Evolutionary conservation across 495 filamentous ascomycete genomes (phyloP), one percentile per base, ranked within the genome.

Genomic region (Tuber brumale): DNA sequence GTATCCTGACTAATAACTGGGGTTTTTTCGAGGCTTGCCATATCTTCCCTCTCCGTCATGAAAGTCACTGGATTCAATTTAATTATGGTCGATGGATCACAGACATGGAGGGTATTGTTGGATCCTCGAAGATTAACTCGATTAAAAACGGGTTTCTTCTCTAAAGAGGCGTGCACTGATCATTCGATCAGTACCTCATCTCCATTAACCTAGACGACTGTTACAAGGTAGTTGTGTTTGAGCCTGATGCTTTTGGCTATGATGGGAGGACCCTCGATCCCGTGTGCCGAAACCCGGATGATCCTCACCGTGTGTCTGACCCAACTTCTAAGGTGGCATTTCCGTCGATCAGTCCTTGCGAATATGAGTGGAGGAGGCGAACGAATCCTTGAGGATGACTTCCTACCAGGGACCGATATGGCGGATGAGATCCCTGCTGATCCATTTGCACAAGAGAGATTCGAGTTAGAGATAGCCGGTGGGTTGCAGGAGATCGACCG

Each of bases 351-450:
- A n/a, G 42, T 43, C 10, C 42, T 43, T 8, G 12, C 42, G 0
- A 43, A 43, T 43, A 8, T 43, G 42, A 43, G 42, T 7, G 77
- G 81, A 72, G 79, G 79, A 45, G 83, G 83, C 16, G 83, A 83
- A 71, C 83, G 79, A 6, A 69, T 83, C 18, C 84, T 83, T 44
- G 81, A 84, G 57, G 76, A 82, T 69, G 81, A 83, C 74, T 83
- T 84, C 70, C 74, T 79, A 12, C 79, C 79, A 70, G 76, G 77
- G 39, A 76, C 72, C 18, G 81, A 83, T 72, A 82, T 81, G 72
- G 73, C 82, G 73, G 72, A 35, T 19, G 81, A 74, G 71, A 79
- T 81, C 70, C 70, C 44, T 44, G 70, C 79, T 46, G 77, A 76
- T 10, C 81, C 74, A 4, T 39, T 3, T 39, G 37, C 37, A 39